Evolutionary conservation across 1,284 basidiomycete genomes (phyloP).

Genomic region (Chondrostereum purpureum): DNA sequence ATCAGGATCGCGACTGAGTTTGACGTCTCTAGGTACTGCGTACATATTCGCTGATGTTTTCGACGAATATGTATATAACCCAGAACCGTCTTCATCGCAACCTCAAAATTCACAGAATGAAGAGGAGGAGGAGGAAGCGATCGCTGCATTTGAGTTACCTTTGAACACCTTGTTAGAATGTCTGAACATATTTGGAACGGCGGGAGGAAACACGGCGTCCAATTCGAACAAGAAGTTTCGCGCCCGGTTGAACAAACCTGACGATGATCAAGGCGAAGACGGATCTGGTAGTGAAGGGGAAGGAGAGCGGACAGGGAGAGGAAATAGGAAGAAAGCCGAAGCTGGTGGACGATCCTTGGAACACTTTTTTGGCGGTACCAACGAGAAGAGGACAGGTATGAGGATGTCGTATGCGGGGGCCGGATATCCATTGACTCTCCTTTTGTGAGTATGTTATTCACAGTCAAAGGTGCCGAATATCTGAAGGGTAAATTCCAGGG

Average conservation of each 20-base stretch:
- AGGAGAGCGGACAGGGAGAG: constrained; percentile 14
- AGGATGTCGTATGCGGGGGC: constrained; percentile 75
- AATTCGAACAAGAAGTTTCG: neutral
- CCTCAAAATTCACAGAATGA: constrained; percentile 15
- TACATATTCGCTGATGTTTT: constrained; percentile 79
- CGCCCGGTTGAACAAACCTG: constrained; percentile 25
- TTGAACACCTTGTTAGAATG: constrained; percentile 82
- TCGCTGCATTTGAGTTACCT: constrained; percentile 70
- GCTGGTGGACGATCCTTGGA: constrained; percentile 33
- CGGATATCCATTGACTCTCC: constrained; percentile 74
- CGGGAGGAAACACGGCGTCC: constrained; percentile 27
- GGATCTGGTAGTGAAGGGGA: constrained; percentile 12
- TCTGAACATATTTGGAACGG: constrained; percentile 88
- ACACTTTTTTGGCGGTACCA: constrained; percentile 41
- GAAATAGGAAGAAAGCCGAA: constrained; percentile 2
- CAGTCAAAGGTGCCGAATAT: no score
- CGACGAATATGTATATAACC: constrained; percentile 63
- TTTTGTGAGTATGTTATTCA: constrained; percentile 74
- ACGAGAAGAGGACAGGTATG: constrained; percentile 74
- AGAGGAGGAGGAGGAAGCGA: constrained; percentile 27
- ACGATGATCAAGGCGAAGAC: constrained; percentile 18
- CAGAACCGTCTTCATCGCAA: constrained; percentile 23
- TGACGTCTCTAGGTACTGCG: constrained; percentile 58
- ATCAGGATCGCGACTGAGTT: constrained; percentile 1
- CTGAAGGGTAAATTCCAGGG: no score